Percentiles rank a stretch among this genome's conserved stretches.
These are phyloP conservation scores for Sutorius australiensis DNA, from an alignment of 768 basidiomycete species.

Conservation along the genomic window DNA sequence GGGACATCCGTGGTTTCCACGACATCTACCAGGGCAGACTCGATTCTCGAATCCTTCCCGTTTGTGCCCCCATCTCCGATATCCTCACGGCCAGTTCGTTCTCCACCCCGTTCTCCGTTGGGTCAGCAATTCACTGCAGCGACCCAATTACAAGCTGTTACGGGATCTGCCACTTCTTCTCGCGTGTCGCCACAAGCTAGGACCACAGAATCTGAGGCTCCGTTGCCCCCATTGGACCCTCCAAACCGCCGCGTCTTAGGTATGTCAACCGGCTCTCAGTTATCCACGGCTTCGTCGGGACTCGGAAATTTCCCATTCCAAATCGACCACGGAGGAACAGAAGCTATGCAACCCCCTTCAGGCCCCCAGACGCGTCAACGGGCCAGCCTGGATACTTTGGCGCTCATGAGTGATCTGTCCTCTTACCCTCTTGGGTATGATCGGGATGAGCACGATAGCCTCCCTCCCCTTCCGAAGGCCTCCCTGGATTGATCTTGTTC, in stretches of 20 bases:
- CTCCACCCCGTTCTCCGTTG: slow-evolving; percentile 72
- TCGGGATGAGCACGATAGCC: slow-evolving; percentile 29
- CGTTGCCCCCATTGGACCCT: slow-evolving; percentile 34
- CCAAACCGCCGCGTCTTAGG: slow-evolving; percentile 62
- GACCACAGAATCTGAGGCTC: slow-evolving; percentile 29
- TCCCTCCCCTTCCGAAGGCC: slow-evolving; percentile 24
- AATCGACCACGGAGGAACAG: slow-evolving; percentile 59
- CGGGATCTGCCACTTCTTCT: background rate
- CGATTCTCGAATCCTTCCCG: slow-evolving; percentile 82
- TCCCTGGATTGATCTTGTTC: slow-evolving; percentile 4
- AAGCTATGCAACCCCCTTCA: slow-evolving; percentile 32
- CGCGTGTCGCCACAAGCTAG: slow-evolving; percentile 5
- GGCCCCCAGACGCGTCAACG: slow-evolving; percentile 50
- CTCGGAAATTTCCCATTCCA: slow-evolving; percentile 85
- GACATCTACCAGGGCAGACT: slow-evolving; percentile 72
- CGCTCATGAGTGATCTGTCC: slow-evolving; percentile 75
- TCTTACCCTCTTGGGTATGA: slow-evolving; percentile 83
- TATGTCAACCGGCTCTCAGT: slow-evolving; percentile 70
- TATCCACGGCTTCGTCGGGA: slow-evolving; percentile 77
- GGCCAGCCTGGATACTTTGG: slow-evolving; percentile 82
- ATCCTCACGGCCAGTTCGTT: slow-evolving; percentile 71
- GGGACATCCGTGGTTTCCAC: slow-evolving; percentile 65
- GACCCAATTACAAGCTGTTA: slow-evolving; percentile 4
- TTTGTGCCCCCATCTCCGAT: slow-evolving; percentile 90
- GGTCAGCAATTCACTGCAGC: slow-evolving; percentile 50